These are phyloP conservation scores for Hansfordia pulvinata DNA, from an alignment of 2,329 filamentous ascomycete species.

Conservation along the genomic window DNA sequence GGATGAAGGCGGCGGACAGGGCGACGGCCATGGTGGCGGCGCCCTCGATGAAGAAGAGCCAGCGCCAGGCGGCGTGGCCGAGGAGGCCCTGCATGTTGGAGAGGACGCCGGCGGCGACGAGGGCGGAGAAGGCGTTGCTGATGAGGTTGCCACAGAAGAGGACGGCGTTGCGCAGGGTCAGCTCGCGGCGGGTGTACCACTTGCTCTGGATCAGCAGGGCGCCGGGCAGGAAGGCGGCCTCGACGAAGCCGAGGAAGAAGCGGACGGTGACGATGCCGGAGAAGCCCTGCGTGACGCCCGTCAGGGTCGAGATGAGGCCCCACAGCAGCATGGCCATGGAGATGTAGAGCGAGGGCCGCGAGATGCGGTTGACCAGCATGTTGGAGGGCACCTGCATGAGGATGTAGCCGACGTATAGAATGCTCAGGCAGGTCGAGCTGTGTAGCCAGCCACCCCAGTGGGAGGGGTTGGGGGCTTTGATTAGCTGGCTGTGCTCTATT, in stretches of 20 bases:
- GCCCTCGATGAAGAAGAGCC: conserved; percentile 47
- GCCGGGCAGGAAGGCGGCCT: conserved; percentile 52
- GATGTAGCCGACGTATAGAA: conserved; percentile 54
- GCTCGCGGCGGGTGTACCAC: conserved; percentile 51
- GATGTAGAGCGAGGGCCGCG: conserved; percentile 37
- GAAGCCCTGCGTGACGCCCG: conserved; percentile 36
- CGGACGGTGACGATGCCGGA: conserved; percentile 38
- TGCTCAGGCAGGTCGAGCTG: conserved; percentile 46
- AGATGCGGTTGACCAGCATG: conserved; percentile 41
- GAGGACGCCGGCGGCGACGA: conserved; percentile 44
- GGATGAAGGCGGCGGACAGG: conserved; percentile 29
- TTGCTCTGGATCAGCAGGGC: conserved; percentile 49
- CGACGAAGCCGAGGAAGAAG: conserved; percentile 47
- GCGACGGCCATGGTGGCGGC: conserved; percentile 34
- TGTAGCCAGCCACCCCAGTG: no score
- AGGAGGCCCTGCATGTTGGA: conserved; percentile 41
- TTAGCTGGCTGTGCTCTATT: no score
- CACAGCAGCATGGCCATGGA: conserved; percentile 39
- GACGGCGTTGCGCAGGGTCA: conserved; percentile 39
- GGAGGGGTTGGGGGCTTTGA: no score
- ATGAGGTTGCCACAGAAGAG: conserved; percentile 46
- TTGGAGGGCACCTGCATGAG: conserved; percentile 49
- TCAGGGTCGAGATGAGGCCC: conserved; percentile 45
- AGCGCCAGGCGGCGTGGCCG: conserved; percentile 44
- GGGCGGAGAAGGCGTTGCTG: conserved; percentile 44